Evolutionary conservation across 2,329 filamentous ascomycete genomes (phyloP).

Genomic region (Talaromyces verruculosus): DNA sequence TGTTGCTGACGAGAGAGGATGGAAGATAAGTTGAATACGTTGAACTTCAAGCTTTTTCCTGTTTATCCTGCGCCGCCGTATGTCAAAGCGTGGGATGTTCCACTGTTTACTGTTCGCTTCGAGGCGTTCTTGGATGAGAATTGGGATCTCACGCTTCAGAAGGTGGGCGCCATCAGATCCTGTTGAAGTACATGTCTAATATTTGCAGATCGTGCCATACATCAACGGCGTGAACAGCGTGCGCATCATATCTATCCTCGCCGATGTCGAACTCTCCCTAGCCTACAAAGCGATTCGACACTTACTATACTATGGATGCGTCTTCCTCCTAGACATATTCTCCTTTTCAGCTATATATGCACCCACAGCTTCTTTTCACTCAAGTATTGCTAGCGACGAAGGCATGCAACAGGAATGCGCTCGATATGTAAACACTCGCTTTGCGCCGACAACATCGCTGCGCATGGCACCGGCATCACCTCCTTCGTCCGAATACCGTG

Average conservation of each 20-base stretch:
- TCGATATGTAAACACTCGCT: constrained; percentile 69
- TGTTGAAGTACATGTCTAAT: background rate
- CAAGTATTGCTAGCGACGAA: constrained; percentile 70
- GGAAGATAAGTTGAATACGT: constrained; percentile 83
- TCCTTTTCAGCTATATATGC: constrained; percentile 92
- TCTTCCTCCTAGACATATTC: constrained; percentile 90
- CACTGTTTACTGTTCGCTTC: constrained; percentile 65
- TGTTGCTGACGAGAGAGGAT: constrained; percentile 14
- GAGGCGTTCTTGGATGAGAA: constrained; percentile 55
- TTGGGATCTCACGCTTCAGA: constrained; percentile 56
- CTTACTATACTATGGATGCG: constrained; percentile 87
- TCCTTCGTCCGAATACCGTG: constrained; percentile 6
- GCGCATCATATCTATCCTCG: constrained; percentile 77
- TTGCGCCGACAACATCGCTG: constrained; percentile 33
- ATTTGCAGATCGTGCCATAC: constrained; percentile 67
- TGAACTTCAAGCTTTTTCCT: constrained; percentile 95
- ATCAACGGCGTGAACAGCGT: constrained; percentile 92
- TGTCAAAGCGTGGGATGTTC: constrained; percentile 87
- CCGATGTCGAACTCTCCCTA: constrained; percentile 82
- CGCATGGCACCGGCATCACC: constrained; percentile 15
- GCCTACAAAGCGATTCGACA: constrained; percentile 85
- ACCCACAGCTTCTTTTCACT: constrained; percentile 71
- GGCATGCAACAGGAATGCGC: constrained; percentile 85
- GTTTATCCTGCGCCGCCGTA: constrained; percentile 73
- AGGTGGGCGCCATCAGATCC: constrained; percentile 30